A percentile compares a stretch with the other conserved stretches of the same genome.
Conservation (phyloP, 2,329 filamentous ascomycete species). For the Botrytis medusae region DNA sequence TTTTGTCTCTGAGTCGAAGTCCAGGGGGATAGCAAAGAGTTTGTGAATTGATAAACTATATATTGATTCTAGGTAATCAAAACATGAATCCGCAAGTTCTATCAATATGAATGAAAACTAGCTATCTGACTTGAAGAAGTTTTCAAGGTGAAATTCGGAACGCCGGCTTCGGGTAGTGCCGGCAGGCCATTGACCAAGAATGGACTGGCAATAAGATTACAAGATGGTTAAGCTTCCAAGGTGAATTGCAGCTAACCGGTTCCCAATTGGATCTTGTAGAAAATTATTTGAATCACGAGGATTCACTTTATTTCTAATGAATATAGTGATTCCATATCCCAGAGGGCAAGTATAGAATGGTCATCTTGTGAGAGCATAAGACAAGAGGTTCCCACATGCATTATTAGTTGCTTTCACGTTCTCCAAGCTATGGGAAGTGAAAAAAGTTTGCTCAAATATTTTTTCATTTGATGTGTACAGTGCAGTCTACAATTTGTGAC, state of each 20-base stretch:
- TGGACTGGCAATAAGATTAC: background rate
- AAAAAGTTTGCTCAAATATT: background rate
- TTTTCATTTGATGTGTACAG: background rate
- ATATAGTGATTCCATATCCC: background rate
- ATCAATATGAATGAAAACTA: background rate
- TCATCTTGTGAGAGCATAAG: background rate
- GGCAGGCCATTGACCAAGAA: background rate
- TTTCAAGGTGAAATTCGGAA: no score
- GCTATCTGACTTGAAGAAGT: background rate
- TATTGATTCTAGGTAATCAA: no score
- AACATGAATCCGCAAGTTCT: background rate
- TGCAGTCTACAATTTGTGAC: background rate
- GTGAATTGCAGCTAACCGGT: background rate
- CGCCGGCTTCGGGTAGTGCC: background rate
- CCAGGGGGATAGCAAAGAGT: no score
- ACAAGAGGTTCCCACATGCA: background rate
- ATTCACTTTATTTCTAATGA: background rate
- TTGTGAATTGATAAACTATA: no score
- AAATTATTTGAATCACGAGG: background rate
- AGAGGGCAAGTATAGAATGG: background rate
- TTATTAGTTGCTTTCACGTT: background rate
- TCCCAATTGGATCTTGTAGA: rapidly evolving
- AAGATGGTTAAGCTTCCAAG: background rate
- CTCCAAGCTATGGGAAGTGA: background rate
- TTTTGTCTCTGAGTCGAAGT: background rate